Evolutionary conservation across 2,329 filamentous ascomycete genomes (phyloP), one percentile per base, ranked within the genome.

Genomic region (Beauveria bassiana): DNA sequence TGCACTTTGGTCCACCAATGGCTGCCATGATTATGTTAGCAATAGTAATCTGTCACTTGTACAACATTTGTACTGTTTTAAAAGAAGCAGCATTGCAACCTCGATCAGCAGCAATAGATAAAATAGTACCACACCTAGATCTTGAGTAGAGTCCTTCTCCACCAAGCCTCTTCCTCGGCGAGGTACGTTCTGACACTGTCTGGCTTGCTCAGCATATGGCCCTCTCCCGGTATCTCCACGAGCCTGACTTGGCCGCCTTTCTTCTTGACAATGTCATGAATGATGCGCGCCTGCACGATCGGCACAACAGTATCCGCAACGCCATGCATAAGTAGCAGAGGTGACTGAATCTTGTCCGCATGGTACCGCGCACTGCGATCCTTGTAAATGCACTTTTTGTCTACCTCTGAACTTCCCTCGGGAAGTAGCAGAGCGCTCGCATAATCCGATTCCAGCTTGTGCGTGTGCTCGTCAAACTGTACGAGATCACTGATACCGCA

Each of bases 401-500:
- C 74, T 14, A 75, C 70, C 0, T 73, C 67, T 1, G 67, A 67
- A 10, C 73, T 72, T 3, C 71, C 73, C 10, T 62, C 56, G 1
- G 70, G 59, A 1, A 79, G 72, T 1, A 82, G 64, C 1, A 84
- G 70, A 1, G 74, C 71, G 10, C 76, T 73, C n/a, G 78, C 71
- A 66, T 84, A 84, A 56, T 78, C 76, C 0, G 73, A 77, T 67
- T 85, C 82, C n/a, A 84, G 77, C 69, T 84, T 84, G 67, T 85
- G 82, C 0, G 81, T 83, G 22, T 77, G 75, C 2, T 71, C 72
- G 18, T 72, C 73, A 1, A 84, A 71, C 0, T 72, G 71, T 46
- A 73, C 73, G n/a, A 84, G 67, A 26, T 83, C 80, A 45, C 78
- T 78, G 34, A 85, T 77, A 3, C 82, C 81, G 28, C 77, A 82